Base-by-base conservation (phyloP, 2,329 filamentous ascomycete genomes). In the Pestalotiopsis sp. region DNA sequence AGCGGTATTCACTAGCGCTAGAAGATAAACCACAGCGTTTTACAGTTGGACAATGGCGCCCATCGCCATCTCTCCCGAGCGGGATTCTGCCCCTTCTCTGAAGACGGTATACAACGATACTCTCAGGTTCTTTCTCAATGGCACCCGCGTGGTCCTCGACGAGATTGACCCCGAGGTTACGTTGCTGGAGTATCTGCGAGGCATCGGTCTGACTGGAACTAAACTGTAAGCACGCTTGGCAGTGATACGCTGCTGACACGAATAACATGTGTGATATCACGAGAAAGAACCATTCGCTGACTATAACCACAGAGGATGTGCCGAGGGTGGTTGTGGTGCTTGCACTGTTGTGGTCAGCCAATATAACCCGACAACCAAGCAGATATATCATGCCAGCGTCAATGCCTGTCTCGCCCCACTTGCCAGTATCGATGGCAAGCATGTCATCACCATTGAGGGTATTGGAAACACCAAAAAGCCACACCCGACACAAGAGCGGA, bases 401-500 rank as follows among this genome's bases (percentile, higher is more conserved):
- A 99, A 99, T 78, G 96, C 96, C 56, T 99, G 96, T 78, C 85
- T 99, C 65, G 95, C 96, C 11, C 96, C 96, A 6, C 86, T 99
- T 60, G 92, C 94, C 72, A 97, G 94, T 75, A 88, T 98, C 57
- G 96, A 98, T 78, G 96, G 96, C 58, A 99, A 99, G 79, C 96
- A 99, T 86, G 94, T 98, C 75, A 94, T 99, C 77, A 99, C 96
- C 3, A 91, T 99, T 55, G 96, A 99, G 81, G 96, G 96, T 6
- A 98, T 99, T 74, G 96, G 96, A 11, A 93, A 92, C 77, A 90
- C 93, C 35, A 91, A 96, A 78, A 89, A 86, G 56, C 96, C 96
- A 4, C 96, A 99, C 82, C 93, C 95, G 1, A 85, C 91, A 3
- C 96, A 98, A 78, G 94, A 98, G 81, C 88, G 96, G 61, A 92